Percentiles rank a stretch among this genome's conserved stretches.
phyloP scores from a whole-genome alignment of 2,329 filamentous ascomycete genomes.

The Fusarium nematophilum region DNA sequence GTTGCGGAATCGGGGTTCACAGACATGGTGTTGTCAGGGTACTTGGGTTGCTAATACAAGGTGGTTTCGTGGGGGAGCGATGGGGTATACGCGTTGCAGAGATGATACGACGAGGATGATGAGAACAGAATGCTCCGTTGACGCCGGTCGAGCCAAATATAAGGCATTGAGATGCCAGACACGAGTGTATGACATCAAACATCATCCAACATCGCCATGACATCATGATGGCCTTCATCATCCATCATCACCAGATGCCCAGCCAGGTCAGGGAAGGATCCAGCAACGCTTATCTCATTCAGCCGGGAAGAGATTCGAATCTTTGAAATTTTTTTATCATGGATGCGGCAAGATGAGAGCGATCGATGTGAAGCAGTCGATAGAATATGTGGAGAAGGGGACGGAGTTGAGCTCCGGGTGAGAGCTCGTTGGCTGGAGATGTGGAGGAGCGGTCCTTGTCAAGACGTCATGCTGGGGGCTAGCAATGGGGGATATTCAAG shows the following conservation, averaged over 20 bases:
- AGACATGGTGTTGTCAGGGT: constrained; percentile 50
- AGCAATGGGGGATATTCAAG: background rate
- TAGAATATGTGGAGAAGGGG: constrained; percentile 23
- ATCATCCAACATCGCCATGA: constrained; percentile 20
- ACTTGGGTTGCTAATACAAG: background rate
- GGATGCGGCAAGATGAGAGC: background rate
- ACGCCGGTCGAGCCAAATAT: constrained; percentile 11
- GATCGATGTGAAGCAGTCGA: constrained; percentile 27
- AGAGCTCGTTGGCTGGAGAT: constrained; percentile 21
- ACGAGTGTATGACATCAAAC: constrained; percentile 30
- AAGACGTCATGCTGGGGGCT: constrained; percentile 23
- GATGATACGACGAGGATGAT: background rate
- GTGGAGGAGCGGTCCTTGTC: constrained; percentile 23
- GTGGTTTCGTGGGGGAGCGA: background rate
- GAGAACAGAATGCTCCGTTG: background rate
- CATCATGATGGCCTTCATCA: constrained; percentile 13
- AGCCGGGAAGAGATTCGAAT: background rate
- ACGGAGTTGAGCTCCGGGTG: constrained; percentile 29
- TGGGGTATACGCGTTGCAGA: background rate
- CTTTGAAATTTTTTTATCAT: background rate
- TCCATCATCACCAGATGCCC: constrained; percentile 4
- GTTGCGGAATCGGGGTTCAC: constrained; percentile 65
- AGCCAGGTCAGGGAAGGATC: too few relatives aligned
- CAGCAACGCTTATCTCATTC: background rate
- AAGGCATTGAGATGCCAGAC: constrained; percentile 6